These are phyloP conservation scores for Chloris gayana DNA, from an alignment of 176 grass and related monocot genomes.

Conservation along the genomic window DNA sequence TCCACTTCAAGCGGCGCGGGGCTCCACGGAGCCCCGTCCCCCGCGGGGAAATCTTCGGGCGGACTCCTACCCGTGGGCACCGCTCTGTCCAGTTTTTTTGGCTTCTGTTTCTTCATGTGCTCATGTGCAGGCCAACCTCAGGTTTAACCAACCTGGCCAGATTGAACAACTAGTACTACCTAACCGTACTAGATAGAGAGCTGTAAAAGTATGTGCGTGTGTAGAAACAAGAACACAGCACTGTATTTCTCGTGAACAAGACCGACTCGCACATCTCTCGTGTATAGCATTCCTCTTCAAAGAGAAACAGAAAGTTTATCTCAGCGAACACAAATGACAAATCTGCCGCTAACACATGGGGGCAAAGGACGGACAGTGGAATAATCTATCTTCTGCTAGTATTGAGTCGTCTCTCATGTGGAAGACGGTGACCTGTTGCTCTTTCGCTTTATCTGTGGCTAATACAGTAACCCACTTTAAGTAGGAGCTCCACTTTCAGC, in stretches of 20 bases:
- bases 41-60: too few species aligned
- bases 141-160: too few species aligned
- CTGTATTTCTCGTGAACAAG: neutral
- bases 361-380: neutral
- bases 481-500: slow-evolving; percentile 1
- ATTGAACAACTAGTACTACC: too few species aligned
- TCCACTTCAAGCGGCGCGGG: too few species aligned
- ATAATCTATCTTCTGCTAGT: too few species aligned
- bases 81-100: neutral
- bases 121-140: neutral
- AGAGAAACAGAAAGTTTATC: neutral
- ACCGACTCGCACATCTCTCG: neutral
- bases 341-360: neutral
- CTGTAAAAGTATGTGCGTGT: neutral
- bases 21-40: too few species aligned
- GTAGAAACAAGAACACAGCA: neutral
- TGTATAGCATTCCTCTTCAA: neutral
- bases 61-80: neutral
- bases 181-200: too few species aligned
- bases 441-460: neutral
- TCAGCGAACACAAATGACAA: too few species aligned
- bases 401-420: neutral
- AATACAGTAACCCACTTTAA: neutral
- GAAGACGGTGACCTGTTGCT: neutral
- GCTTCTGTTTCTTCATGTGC: neutral